These are phyloP conservation scores for Podochytrium sp. DNA, from an alignment of 192 early-diverging fungal species.

Conservation along the genomic window DNA sequence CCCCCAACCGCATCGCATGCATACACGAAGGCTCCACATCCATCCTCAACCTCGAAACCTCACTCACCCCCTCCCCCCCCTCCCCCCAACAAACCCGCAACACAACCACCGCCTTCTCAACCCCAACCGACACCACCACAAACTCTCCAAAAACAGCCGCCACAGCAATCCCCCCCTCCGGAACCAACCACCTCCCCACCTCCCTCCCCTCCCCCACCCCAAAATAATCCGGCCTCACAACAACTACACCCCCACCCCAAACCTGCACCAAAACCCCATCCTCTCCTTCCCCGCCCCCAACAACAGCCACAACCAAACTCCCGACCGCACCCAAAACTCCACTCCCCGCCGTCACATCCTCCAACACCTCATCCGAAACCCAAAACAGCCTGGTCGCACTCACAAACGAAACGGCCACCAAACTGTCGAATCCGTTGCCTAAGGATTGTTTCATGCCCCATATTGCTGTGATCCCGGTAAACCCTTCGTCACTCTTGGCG, in stretches of 20 bases:
- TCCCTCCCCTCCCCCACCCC: neutral
- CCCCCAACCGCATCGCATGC: too few relatives aligned
- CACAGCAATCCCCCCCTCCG: neutral
- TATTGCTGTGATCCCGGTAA: constrained; percentile 16
- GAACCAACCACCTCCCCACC: neutral
- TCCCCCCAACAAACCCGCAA: neutral
- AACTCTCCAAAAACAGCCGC: neutral
- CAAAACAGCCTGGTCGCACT: constrained; percentile 31
- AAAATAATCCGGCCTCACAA: constrained; percentile 19
- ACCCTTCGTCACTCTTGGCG: neutral
- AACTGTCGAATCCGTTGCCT: constrained; percentile 21
- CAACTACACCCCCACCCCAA: constrained; percentile 22
- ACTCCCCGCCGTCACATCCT: constrained; percentile 23
- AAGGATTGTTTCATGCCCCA: constrained; percentile 32
- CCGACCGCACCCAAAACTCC: neutral
- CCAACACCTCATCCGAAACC: constrained; percentile 24
- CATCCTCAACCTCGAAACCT: neutral
- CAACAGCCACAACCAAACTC: neutral
- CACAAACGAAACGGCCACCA: constrained; percentile 33
- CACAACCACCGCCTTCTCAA: neutral
- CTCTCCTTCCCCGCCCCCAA: neutral
- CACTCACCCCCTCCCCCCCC: too few relatives aligned
- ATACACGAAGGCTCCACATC: neutral
- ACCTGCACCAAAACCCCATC: constrained; percentile 27
- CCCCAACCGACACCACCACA: neutral